Percentiles rank a stretch among this genome's conserved stretches.
Conservation (phyloP, 305 asterid genomes). For the Plantago lanceolata region DNA sequence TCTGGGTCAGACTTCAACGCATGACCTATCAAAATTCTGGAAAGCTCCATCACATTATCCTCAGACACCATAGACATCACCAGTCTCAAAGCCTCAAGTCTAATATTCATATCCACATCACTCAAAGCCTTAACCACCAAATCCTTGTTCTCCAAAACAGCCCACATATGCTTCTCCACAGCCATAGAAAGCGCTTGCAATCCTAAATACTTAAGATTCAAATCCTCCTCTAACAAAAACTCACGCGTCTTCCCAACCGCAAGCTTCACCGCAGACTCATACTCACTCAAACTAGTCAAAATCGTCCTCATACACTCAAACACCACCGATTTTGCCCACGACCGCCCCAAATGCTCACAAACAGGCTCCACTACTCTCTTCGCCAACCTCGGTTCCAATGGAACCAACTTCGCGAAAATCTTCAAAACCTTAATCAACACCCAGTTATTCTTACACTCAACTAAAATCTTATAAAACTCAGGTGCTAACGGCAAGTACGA, state of each 20-base stretch:
- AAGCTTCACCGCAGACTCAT: slow-evolving; percentile 68
- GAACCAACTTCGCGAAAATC: slow-evolving; percentile 69
- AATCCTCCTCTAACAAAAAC: slow-evolving; percentile 76
- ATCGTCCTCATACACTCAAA: slow-evolving; percentile 84
- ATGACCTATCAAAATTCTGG: slow-evolving; percentile 74
- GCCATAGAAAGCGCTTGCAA: slow-evolving; percentile 65
- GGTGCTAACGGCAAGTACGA: slow-evolving; percentile 93
- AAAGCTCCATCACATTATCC: slow-evolving; percentile 79
- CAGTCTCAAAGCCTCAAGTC: slow-evolving; percentile 77
- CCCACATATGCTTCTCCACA: slow-evolving; percentile 64
- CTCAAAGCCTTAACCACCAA: slow-evolving; percentile 84
- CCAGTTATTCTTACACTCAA: slow-evolving; percentile 87
- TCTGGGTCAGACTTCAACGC: slow-evolving; percentile 84
- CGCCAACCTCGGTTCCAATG: slow-evolving; percentile 83
- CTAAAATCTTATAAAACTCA: slow-evolving; percentile 74
- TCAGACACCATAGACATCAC: slow-evolving; percentile 85
- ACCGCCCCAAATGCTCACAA: slow-evolving; percentile 76
- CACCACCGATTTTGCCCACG: slow-evolving; percentile 74
- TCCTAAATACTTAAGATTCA: slow-evolving; percentile 84
- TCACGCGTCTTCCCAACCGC: slow-evolving; percentile 73
- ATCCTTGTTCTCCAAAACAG: slow-evolving; percentile 84
- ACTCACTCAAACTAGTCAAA: slow-evolving; percentile 63
- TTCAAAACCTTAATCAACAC: slow-evolving; percentile 82
- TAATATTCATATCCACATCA: slow-evolving; percentile 70
- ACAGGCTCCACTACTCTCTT: slow-evolving; percentile 74